phyloP scores from a whole-genome alignment of 2,329 filamentous ascomycete species.

The Fusarium sp. region DNA sequence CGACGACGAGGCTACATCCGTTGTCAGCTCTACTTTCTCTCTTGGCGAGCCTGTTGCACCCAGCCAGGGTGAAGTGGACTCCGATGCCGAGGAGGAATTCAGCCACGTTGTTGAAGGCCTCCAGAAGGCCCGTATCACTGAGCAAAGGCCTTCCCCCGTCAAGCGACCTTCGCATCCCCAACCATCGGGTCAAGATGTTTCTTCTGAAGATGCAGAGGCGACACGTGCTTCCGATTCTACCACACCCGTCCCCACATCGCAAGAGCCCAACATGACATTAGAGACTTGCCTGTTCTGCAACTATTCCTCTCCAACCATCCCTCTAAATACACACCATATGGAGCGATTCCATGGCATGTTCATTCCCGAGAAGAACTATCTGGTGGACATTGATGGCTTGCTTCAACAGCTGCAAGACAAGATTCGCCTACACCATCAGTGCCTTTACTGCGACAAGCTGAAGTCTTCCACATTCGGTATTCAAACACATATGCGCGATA shows the following conservation, averaged over 20 bases:
- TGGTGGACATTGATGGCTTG: conserved; percentile 85
- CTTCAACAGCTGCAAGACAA: conserved; percentile 82
- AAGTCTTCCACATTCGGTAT: conserved; percentile 82
- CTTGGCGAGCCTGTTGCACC: conserved; percentile 79
- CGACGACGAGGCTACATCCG: conserved; percentile 79
- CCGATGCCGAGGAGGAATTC: conserved; percentile 79
- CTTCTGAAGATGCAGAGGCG: conserved; percentile 57
- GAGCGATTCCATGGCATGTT: conserved; percentile 94
- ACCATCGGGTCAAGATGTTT: conserved; percentile 54
- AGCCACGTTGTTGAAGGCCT: conserved; percentile 81
- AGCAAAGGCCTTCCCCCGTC: conserved; percentile 61
- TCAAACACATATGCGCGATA: conserved; percentile 97
- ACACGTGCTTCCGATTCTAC: conserved; percentile 58
- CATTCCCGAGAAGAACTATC: conserved; percentile 86
- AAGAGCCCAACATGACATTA: conserved; percentile 57
- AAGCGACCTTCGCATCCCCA: conserved; percentile 66
- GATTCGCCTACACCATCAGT: conserved; percentile 83
- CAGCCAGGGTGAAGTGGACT: conserved; percentile 64
- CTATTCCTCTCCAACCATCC: conserved; percentile 78
- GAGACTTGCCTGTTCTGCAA: conserved; percentile 90
- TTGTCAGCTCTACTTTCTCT: conserved; percentile 92
- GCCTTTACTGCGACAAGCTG: conserved; percentile 86
- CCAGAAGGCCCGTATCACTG: conserved; percentile 76
- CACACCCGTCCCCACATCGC: conserved; percentile 51
- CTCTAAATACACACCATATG: conserved; percentile 90